Percentiles rank a stretch among this genome's conserved stretches.
Evolutionary conservation across 345 rosid genomes (phyloP).

Genomic region (Syzygium jambos): DNA sequence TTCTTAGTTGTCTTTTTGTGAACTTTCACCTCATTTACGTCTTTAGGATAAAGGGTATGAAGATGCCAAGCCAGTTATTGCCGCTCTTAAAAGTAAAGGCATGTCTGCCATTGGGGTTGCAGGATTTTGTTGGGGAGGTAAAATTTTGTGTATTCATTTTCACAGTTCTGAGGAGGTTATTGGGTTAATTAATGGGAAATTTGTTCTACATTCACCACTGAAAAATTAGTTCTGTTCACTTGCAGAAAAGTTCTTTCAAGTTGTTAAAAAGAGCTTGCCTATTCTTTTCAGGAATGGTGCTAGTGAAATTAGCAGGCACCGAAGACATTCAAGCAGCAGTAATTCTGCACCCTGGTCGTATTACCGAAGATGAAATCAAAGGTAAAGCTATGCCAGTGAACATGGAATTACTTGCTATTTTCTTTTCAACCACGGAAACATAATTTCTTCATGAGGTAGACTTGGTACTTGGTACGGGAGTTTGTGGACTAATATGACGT

Average conservation of each 20-base stretch:
- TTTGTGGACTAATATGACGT: not conserved
- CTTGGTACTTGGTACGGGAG: not conserved
- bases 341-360: slow-evolving; percentile 22
- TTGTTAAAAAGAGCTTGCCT: not conserved
- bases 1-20: not conserved
- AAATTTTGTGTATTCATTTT: not conserved
- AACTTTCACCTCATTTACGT: not conserved
- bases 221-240: not conserved
- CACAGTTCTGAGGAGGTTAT: not conserved
- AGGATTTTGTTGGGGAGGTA: slow-evolving; percentile 45
- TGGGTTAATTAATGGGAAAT: not conserved
- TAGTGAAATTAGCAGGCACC: slow-evolving; percentile 13
- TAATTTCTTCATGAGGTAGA: not conserved
- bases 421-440: not conserved
- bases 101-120: slow-evolving; percentile 22
- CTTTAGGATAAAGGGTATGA: slow-evolving; percentile 32
- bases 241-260: not conserved
- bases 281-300: slow-evolving; percentile 18
- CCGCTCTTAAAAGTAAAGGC: slow-evolving; percentile 20
- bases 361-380: slow-evolving; percentile 17
- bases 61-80: slow-evolving; percentile 24
- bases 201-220: not conserved
- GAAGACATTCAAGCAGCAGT: slow-evolving; percentile 19
- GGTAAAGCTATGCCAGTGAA: not conserved
- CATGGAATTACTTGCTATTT: not conserved